Percentiles rank a stretch among this genome's conserved stretches.
Conservation (phyloP, 1,139 yeast species). For the Arxiozyma heterogenica region DNA sequence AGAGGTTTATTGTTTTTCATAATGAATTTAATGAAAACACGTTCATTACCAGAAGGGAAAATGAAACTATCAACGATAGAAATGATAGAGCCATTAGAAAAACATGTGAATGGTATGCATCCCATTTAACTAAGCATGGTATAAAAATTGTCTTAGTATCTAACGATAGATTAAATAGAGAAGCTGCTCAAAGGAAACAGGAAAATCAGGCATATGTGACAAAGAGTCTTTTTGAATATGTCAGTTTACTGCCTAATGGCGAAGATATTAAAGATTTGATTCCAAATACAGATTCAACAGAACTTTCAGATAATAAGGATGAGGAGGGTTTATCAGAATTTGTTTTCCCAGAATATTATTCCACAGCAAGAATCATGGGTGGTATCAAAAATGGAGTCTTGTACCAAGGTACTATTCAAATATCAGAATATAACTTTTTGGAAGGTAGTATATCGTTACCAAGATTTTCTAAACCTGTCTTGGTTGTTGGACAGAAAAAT, state of each 20-base stretch:
- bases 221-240: constrained; percentile 53
- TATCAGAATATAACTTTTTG: constrained; percentile 77
- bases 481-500: constrained; percentile 73
- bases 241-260: constrained; percentile 65
- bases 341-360: constrained; percentile 67
- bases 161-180: constrained; percentile 63
- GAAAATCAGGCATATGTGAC: constrained; percentile 38
- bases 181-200: constrained; percentile 43
- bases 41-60: constrained; percentile 48
- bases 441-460: constrained; percentile 77
- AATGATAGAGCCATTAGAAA: constrained; percentile 86
- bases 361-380: constrained; percentile 77
- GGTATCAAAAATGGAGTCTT: constrained; percentile 83
- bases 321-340: constrained; percentile 39
- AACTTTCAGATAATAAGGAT: constrained; percentile 10
- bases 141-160: constrained; percentile 60
- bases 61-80: constrained; percentile 78
- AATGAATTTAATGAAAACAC: constrained; percentile 81
- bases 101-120: constrained; percentile 60
- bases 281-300: constrained; percentile 44
- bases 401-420: constrained; percentile 73
- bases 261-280: constrained; percentile 71
- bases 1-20: constrained; percentile 84
- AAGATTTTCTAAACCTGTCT: constrained; percentile 71
- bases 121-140: constrained; percentile 46